Base-by-base conservation (phyloP, 1,284 basidiomycete species). In the Psilocybe mexicana region DNA sequence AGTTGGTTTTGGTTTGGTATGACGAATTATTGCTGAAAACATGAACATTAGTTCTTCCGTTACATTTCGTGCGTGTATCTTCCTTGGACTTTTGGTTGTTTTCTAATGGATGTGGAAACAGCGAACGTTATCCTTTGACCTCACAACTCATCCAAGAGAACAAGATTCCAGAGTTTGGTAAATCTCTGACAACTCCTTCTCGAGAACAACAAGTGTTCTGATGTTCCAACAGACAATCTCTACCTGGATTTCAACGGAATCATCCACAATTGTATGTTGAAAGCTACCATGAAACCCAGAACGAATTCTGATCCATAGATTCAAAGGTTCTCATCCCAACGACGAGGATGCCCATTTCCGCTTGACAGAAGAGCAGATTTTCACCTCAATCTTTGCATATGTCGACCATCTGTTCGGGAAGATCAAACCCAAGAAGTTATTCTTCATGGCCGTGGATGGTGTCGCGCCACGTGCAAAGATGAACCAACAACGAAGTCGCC, bases 201-300 rank as follows among this genome's bases (percentile, higher is more conserved):
- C 40, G 33, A 30, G 18, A 42, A 24, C 33, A 26, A n/a, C 24
- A 14, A 7, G 58, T 51, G 60, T 54, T 24, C 36, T 51, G 18
- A 40, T 24, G 2, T 51, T 24, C 51, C 11, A 43, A 25, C 65
- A 89, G 92, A 96, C 74, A 93, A 93, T 70, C 76, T 96, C 59
- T 96, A 97, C 74, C 84, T 97, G 65, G 95, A 94, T 74, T 98
- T 97, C 84, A 99, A 99, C 73, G 95, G 94, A 60, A 98, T 99
- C 74, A 98, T 99, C 63, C 96, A 99, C 79, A 94, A 96, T 69
- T 98, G 96, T 87, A 73, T 70, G 77, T 78, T 63, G 43, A 24
- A 30, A 43, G 50, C 35, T 11, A 11, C 11, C 43, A 6, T 52
- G 36, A 36, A 38, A 7, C 10, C 25, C 5, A 18, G n/a, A 25